These are phyloP conservation scores for Jackrogersella minutella DNA, from an alignment of 495 filamentous ascomycete genomes.

Conservation along the genomic window DNA sequence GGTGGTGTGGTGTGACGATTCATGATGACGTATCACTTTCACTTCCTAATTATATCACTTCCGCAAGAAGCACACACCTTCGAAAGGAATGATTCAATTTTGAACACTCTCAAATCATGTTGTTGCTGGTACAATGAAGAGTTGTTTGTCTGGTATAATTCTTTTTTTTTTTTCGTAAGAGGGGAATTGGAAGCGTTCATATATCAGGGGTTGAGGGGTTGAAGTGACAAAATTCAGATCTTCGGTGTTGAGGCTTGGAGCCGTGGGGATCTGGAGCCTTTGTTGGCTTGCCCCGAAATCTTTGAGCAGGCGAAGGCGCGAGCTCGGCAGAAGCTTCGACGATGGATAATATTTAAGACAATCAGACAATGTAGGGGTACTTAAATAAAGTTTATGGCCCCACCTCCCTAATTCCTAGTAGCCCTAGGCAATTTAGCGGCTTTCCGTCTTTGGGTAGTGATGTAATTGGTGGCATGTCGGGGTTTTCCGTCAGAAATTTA, in stretches of 20 bases:
- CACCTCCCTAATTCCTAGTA: slow-evolving; percentile 2
- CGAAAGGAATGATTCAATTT: slow-evolving; percentile 7
- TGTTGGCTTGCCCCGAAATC: not conserved
- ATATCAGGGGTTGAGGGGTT: not conserved
- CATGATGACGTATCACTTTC: slow-evolving; percentile 59
- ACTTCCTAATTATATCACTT: not conserved
- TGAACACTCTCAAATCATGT: slow-evolving; percentile 25
- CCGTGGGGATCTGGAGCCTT: not conserved
- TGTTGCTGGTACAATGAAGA: slow-evolving; percentile 1
- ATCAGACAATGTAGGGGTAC: slow-evolving; percentile 1
- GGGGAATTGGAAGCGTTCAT: not conserved
- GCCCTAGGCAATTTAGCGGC: slow-evolving; percentile 15
- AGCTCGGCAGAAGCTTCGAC: slow-evolving; percentile 30
- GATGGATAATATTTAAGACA: slow-evolving; percentile 20
- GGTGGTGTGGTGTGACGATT: slow-evolving; percentile 71
- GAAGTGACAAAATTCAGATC: not conserved
- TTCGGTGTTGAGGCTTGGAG: slow-evolving; percentile 7
- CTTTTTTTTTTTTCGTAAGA: no score
- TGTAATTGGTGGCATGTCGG: slow-evolving; percentile 13
- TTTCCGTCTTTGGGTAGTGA: slow-evolving; percentile 3
- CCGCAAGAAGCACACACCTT: slow-evolving; percentile 20
- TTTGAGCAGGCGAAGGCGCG: slow-evolving; percentile 25
- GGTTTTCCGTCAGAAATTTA: slow-evolving; percentile 7
- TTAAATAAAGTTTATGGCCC: slow-evolving; percentile 25
- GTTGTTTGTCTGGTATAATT: not conserved